Evolutionary conservation across 2,329 filamentous ascomycete genomes (phyloP), one percentile per base, ranked within the genome.

Genomic region (Penicillium digitatum): DNA sequence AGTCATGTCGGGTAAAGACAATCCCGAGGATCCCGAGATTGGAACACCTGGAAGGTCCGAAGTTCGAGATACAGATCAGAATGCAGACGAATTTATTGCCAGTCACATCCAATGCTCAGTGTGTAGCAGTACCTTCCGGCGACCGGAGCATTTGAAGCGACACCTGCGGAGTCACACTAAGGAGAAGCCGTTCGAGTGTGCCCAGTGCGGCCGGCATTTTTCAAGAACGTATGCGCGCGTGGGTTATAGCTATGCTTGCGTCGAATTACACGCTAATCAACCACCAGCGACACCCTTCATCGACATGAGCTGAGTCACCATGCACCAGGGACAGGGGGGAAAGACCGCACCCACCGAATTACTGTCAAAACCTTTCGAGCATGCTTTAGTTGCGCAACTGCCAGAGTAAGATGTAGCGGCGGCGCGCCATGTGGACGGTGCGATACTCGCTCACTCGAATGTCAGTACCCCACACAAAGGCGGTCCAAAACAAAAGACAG

Each of bases 311-410:
- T 73, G 42, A 75, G 71, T 49, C 73, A 75, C 45, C 71, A 71
- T 65, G 68, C 69, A 20, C 61, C 67, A 22, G 72, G 65, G n/a
- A 63, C 56, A 29, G 69, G 68, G 0, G 68, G 69, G 18, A 68
- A 69, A 43, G 69, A 72, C 43, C 69, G 68, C 8, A 63, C 70
- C 5, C 73, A 76, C 51, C 67, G 73, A 3, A 75, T 76, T 49
- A 76, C 72, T 2, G 69, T 74, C 49, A 74, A 74, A 49, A 75
- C 73, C 3, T 76, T 76, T 48, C 66, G 73, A 37, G 73, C 73
- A 3, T 76, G 73, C 48, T 73, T 65, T 50, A 68, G 70, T 52
- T 76, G 73, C 46, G 73, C 73, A 27, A 65, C 68, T 12, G 73
- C 73, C 31, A 66, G 73, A 61, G 73, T 74, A 3, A 63, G 73